Evolutionary conservation across 1,284 basidiomycete species (phyloP).

Genomic region (Phylloboletellus chloephorus): DNA sequence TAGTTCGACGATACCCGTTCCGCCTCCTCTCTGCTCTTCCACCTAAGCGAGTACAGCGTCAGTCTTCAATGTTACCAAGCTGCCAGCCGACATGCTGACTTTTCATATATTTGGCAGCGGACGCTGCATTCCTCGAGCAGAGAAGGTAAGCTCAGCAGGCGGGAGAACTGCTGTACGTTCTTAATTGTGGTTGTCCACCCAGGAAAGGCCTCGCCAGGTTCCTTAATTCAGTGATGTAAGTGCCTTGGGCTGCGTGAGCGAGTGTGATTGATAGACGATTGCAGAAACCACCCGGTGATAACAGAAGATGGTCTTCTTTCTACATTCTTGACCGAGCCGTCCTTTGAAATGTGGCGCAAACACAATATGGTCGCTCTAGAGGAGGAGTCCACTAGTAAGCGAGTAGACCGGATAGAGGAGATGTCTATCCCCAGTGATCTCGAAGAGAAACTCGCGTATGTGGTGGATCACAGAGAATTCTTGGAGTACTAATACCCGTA

Average conservation of each 20-base stretch:
- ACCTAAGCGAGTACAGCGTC: slow-evolving; percentile 86
- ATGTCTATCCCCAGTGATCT: slow-evolving; percentile 90
- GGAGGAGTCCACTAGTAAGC: slow-evolving; percentile 80
- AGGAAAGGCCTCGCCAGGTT: slow-evolving; percentile 82
- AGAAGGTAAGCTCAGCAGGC: slow-evolving; percentile 48
- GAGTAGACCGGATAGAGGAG: slow-evolving; percentile 79
- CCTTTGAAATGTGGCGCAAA: slow-evolving; percentile 85
- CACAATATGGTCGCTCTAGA: slow-evolving; percentile 67
- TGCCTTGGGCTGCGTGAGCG: slow-evolving; percentile 8
- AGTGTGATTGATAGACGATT: slow-evolving; percentile 1
- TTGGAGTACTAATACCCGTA: slow-evolving; percentile 6
- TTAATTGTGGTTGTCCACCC: slow-evolving; percentile 4
- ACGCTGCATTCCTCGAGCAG: slow-evolving; percentile 85
- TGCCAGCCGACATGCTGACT: slow-evolving; percentile 7
- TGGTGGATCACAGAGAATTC: slow-evolving; percentile 3
- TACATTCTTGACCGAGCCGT: slow-evolving; percentile 75
- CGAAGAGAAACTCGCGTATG: slow-evolving; percentile 80
- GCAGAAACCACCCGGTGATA: slow-evolving; percentile 84
- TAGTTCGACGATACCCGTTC: slow-evolving; percentile 82
- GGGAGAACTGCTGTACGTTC: not conserved
- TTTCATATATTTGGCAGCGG: slow-evolving; percentile 44
- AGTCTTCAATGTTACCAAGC: slow-evolving; percentile 30
- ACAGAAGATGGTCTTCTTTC: slow-evolving; percentile 80
- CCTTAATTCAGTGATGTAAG: slow-evolving; percentile 72
- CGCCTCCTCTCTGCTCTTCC: slow-evolving; percentile 84